Base-by-base conservation (phyloP, 2,329 filamentous ascomycete species). In the Colletotrichum destructivum region DNA sequence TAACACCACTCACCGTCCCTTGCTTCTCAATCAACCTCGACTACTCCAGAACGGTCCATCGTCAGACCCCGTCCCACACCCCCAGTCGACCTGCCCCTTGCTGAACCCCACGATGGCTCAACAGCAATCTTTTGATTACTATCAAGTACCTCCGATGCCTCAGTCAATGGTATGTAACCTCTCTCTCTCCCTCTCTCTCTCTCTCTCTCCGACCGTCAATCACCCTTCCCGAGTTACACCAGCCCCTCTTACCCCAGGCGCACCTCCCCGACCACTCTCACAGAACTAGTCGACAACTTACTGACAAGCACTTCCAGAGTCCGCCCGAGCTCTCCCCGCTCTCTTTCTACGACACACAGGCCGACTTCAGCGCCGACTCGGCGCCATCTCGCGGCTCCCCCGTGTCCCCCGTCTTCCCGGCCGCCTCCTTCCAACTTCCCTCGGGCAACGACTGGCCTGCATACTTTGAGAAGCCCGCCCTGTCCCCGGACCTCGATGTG, bases 281-380 rank as follows among this genome's bases (percentile, higher is more conserved):
- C 35, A 21, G 9, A 11, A 18, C 35, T 11, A 16, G 4, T 23
- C 21, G 12, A 15, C 44, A 21, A 21, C 4, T 16, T 31, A 65
- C 70, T 74, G 55, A 74, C 70, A 73, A 16, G 9, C 44, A 12
- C 12, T 2, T 6, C 11, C 64, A 74, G 73, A 73, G 62, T n/a
- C 68, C 73, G 0, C 65, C 64, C 16, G 67, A 75, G 55, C 64
- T 75, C 38, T 74, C 74, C 4, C 73, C 73, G 9, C 71, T 70
- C 59, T 73, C 74, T 3, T 73, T 71, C 63, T 75, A 75, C 73
- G 74, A 75, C 66, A 55, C 59, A 16, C 74, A 75, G 38, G 72
- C 77, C 47, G 80, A 82, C 72, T 79, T 80, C 75, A 77, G 76
- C 59, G 79, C 78, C 42, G 81, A 82, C 75, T 81, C 81, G 40